Evolutionary conservation across 768 basidiomycete genomes (phyloP), one percentile per base, ranked within the genome.

Genomic region (Boletus sp.): DNA sequence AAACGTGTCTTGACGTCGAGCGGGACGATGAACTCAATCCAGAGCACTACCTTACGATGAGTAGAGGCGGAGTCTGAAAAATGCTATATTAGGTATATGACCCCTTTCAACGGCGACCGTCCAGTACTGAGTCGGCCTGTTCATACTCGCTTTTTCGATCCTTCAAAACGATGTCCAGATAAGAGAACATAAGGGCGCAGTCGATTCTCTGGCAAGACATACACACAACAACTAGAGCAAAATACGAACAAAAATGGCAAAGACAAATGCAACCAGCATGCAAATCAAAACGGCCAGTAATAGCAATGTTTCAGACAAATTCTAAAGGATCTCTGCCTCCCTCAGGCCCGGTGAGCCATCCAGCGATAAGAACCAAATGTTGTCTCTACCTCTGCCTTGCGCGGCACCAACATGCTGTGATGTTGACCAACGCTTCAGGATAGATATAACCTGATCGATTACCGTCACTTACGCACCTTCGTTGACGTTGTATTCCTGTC

Each of bases 1-100:
- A 57, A 52, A 57, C 57, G 51, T 55, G 73, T 70, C 68, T 76
- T 71, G 75, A 74, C 70, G 71, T 73, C 73, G 74, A 67, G 67
- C 67, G 56, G 61, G 70, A 64, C 69, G 67, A 67, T 62, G 59
- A 59, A 61, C 69, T 53, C 62, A 29, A 35, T 56, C 52, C 37
- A 24, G 24, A 24, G 24, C 24, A 39, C 50, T 40, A 62, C 29
- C 14, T 50, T 47, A 44, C n/a, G 35, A 39, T 29, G 50, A 54
- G 56, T 36, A 45, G 42, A 15, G 20, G 60, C 70, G 69, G 70
- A 70, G 69, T 64, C 9, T 54, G 7, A 66, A 71, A 61, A 15
- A 7, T 10, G 0, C 59, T 20, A 50, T 35, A 68, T 61, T 47
- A 37, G 56, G 61, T 15, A 59, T 20, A 5, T 57, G 39, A 48